These are phyloP conservation scores for Clarireedia monteithiana DNA, from an alignment of 2,329 filamentous ascomycete species.

Conservation along the genomic window DNA sequence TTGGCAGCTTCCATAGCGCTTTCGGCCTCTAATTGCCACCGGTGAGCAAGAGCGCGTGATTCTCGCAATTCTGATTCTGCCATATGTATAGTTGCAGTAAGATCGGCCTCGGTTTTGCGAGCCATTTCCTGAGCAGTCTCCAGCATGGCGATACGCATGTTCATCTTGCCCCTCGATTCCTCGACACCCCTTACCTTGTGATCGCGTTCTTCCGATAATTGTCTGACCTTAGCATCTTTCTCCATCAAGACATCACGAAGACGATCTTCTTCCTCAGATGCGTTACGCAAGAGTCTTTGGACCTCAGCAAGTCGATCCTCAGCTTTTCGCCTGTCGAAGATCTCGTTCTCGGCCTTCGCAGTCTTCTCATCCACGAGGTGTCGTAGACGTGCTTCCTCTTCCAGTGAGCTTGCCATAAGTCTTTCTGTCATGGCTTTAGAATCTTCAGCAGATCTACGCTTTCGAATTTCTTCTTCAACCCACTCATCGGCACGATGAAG, in stretches of 20 bases:
- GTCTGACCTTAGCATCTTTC: slow-evolving; percentile 58
- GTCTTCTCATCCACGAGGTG: slow-evolving; percentile 53
- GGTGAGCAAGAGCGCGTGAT: slow-evolving; percentile 48
- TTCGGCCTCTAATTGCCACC: slow-evolving; percentile 56
- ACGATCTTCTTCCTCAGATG: slow-evolving; percentile 65
- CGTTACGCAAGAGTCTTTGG: slow-evolving; percentile 60
- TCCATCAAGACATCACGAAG: slow-evolving; percentile 62
- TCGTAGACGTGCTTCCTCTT: slow-evolving; percentile 60
- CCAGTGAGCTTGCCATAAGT: slow-evolving; percentile 55
- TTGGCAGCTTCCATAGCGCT: slow-evolving; percentile 56
- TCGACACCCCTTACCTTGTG: slow-evolving; percentile 54
- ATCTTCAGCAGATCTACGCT: slow-evolving; percentile 61
- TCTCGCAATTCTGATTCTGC: slow-evolving; percentile 49
- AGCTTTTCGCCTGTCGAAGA: slow-evolving; percentile 53
- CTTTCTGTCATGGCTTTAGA: slow-evolving; percentile 40
- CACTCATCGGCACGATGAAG: slow-evolving; percentile 55
- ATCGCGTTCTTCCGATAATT: slow-evolving; percentile 62
- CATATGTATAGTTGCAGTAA: slow-evolving; percentile 46
- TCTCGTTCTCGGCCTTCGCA: slow-evolving; percentile 53
- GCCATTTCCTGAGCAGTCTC: slow-evolving; percentile 57
- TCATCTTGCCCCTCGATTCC: slow-evolving; percentile 44
- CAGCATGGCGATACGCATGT: slow-evolving; percentile 57
- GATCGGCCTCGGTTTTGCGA: slow-evolving; percentile 46
- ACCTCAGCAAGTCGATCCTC: slow-evolving; percentile 67
- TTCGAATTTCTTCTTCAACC: slow-evolving; percentile 54